A percentile compares a stretch with the other conserved stretches of the same genome.
These are phyloP conservation scores for Linaria vulgaris DNA, from an alignment of 257 asterid species.

Conservation along the genomic window DNA sequence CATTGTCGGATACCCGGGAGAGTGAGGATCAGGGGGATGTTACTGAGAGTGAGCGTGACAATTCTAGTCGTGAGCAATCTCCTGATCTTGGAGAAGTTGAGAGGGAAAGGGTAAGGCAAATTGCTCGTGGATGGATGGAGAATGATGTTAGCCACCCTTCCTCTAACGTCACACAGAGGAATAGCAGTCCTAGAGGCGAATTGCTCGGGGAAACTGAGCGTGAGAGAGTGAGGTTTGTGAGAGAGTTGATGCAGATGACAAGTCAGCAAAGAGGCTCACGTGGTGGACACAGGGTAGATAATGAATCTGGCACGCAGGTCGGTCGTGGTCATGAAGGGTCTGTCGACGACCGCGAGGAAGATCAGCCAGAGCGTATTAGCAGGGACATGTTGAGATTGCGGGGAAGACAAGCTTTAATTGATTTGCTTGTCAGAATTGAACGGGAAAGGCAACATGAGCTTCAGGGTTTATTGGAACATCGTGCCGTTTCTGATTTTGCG, in stretches of 20 bases:
- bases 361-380: conserved; percentile 75
- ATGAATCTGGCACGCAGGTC: conserved; percentile 42
- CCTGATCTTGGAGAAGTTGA: conserved; percentile 88
- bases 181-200: conserved; percentile 69
- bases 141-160: conserved; percentile 69
- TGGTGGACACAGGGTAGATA: conserved; percentile 49
- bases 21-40: conserved; percentile 50
- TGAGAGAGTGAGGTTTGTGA: conserved; percentile 89
- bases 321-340: conserved; percentile 56
- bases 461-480: conserved; percentile 76
- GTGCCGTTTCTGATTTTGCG: conserved; percentile 90
- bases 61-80: conserved; percentile 87
- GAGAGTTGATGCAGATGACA: conserved; percentile 95
- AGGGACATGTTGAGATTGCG: conserved; percentile 82
- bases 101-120: conserved; percentile 91
- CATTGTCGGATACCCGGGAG: conserved; percentile 39
- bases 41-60: conserved; percentile 51
- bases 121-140: conserved; percentile 98
- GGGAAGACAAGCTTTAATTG: conserved; percentile 85
- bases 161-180: conserved; percentile 62
- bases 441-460: conserved; percentile 88
- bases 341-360: conserved; percentile 52
- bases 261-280: conserved; percentile 84
- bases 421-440: conserved; percentile 78
- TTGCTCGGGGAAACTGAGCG: conserved; percentile 96